Percentiles rank a stretch among this genome's conserved stretches.
phyloP scores from a whole-genome alignment of 768 basidiomycete genomes.

The Pleurotus cornucopiae region DNA sequence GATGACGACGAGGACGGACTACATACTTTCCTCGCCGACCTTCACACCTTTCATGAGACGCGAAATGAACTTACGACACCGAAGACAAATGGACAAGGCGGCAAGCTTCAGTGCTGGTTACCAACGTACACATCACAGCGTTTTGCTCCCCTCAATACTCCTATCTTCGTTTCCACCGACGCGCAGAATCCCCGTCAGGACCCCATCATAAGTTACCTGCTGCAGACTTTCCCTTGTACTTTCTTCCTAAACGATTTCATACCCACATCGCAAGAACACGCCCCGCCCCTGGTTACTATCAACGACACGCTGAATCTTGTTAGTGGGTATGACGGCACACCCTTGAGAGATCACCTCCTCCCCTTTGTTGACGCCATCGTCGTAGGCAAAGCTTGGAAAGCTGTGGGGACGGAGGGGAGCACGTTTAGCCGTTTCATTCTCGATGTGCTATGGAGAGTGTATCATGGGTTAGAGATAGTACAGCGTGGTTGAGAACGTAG shows the following conservation, averaged over 20 bases:
- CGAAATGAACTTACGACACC: constrained; percentile 8
- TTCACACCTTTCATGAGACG: constrained; percentile 18
- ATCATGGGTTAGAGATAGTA: constrained; percentile 48
- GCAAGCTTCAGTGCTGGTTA: constrained; percentile 35
- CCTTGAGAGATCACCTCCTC: constrained; percentile 41
- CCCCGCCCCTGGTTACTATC: neutral
- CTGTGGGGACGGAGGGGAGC: constrained; percentile 70
- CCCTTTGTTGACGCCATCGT: constrained; percentile 75
- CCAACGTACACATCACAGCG: constrained; percentile 27
- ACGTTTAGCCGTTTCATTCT: constrained; percentile 71
- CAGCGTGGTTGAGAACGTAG: constrained; percentile 34
- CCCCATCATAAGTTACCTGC: constrained; percentile 40
- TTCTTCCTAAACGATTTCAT: constrained; percentile 55
- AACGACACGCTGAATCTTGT: constrained; percentile 17
- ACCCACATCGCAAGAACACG: constrained; percentile 11
- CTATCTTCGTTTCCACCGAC: constrained; percentile 68
- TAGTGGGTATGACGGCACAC: constrained; percentile 46
- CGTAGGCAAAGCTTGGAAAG: constrained; percentile 47
- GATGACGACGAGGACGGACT: constrained; percentile 26
- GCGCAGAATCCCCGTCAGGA: constrained; percentile 33
- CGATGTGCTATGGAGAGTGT: constrained; percentile 63
- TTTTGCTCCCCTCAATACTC: constrained; percentile 42
- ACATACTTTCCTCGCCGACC: constrained; percentile 21
- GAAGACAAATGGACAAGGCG: constrained; percentile 13
- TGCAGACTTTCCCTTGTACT: constrained; percentile 57